Percentiles rank a stretch among this genome's conserved stretches.
Evolutionary conservation across 768 basidiomycete genomes (phyloP).

Genomic region (Fistulinella prunicolor): DNA sequence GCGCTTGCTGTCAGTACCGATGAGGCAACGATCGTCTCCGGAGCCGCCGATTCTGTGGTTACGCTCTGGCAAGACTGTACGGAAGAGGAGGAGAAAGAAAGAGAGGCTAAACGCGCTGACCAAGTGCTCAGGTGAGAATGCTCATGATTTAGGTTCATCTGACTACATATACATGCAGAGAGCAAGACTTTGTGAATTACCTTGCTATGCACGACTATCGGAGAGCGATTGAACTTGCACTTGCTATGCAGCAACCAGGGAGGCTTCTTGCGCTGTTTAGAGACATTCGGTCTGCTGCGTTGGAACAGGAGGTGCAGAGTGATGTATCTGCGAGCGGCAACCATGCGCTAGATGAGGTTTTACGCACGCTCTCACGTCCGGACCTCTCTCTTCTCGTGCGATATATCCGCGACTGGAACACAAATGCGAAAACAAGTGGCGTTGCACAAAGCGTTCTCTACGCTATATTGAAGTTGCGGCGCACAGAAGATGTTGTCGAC

Average conservation of each 20-base stretch:
- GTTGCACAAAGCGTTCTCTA: slow-evolving; percentile 85
- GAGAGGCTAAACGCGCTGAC: slow-evolving; percentile 67
- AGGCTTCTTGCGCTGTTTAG: slow-evolving; percentile 79
- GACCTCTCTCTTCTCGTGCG: slow-evolving; percentile 81
- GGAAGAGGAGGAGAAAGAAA: slow-evolving; percentile 74
- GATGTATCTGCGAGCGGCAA: slow-evolving; percentile 61
- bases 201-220: slow-evolving; percentile 85
- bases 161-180: slow-evolving; percentile 49
- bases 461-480: slow-evolving; percentile 73
- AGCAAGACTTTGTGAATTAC: slow-evolving; percentile 95
- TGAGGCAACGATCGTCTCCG: slow-evolving; percentile 84
- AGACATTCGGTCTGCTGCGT: slow-evolving; percentile 43
- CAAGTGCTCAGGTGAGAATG: slow-evolving; percentile 73
- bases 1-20: slow-evolving; percentile 81
- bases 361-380: slow-evolving; percentile 63
- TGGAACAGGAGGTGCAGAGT: slow-evolving; percentile 10
- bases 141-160: neutral
- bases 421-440: slow-evolving; percentile 81
- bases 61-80: slow-evolving; percentile 98
- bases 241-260: slow-evolving; percentile 92
- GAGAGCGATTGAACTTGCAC: slow-evolving; percentile 85
- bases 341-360: slow-evolving; percentile 73
- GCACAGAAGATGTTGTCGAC: slow-evolving; percentile 68
- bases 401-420: slow-evolving; percentile 91
- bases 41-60: slow-evolving; percentile 92